These are phyloP conservation scores for Auricularia sp. DNA, from an alignment of 768 basidiomycete genomes.

Conservation along the genomic window DNA sequence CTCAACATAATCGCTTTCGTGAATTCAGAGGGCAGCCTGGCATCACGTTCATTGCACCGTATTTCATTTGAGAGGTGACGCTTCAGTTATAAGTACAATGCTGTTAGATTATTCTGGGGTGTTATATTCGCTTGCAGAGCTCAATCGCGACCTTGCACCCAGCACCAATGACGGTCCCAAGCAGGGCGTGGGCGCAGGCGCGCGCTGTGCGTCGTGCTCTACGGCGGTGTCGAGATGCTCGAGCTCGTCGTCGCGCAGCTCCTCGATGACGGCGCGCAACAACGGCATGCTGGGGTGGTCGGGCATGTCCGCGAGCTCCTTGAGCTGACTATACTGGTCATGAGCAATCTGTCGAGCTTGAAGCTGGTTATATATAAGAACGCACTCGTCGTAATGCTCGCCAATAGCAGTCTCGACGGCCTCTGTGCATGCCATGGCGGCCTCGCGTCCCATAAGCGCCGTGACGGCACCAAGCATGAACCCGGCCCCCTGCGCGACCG, in stretches of 20 bases:
- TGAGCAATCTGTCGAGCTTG: too few relatives aligned
- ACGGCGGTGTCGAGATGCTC: conserved; percentile 91
- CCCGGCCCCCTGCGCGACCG: conserved; percentile 78
- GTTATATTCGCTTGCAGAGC: conserved; percentile 67
- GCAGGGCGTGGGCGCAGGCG: conserved; percentile 77
- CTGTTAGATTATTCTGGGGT: too few relatives aligned
- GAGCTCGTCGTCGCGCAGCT: conserved; percentile 90
- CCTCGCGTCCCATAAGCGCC: conserved; percentile 81
- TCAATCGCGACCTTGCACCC: conserved; percentile 89
- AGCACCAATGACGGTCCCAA: conserved; percentile 73
- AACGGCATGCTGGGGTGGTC: conserved; percentile 72
- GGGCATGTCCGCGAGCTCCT: conserved; percentile 53
- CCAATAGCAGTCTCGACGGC: conserved; percentile 97
- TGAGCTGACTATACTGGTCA: conserved; percentile 55
- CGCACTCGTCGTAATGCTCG: conserved; percentile 96
- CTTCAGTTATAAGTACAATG: too few relatives aligned
- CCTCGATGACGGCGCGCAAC: conserved; percentile 58
- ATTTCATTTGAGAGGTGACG: too few relatives aligned
- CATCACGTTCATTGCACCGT: too few relatives aligned
- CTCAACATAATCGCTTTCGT: too few relatives aligned
- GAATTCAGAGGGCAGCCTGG: too few relatives aligned
- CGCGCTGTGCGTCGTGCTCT: conserved; percentile 75
- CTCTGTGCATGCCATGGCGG: conserved; percentile 97
- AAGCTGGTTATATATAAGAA: conserved; percentile 9
- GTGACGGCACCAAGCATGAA: conserved; percentile 80